Evolutionary conservation across 495 filamentous ascomycete genomes (phyloP).

Genomic region (Jackrogersella minutella): DNA sequence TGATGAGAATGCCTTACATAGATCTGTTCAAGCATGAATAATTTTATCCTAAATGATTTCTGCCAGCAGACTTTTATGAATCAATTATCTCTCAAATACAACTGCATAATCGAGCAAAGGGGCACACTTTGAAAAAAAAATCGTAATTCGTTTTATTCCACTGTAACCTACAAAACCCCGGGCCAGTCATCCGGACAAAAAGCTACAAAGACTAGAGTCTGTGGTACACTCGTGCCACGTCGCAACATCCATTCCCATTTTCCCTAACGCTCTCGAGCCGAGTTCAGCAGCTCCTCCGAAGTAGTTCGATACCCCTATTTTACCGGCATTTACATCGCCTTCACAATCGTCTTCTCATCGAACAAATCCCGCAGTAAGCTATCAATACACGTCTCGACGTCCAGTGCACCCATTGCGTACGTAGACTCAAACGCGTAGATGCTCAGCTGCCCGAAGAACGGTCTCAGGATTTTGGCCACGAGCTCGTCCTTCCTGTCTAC

Average conservation of each 20-base stretch:
- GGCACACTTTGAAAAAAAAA: not conserved
- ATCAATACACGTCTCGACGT: slow-evolving; percentile 71
- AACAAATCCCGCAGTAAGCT: slow-evolving; percentile 82
- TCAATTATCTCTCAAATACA: not conserved
- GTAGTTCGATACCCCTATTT: not conserved
- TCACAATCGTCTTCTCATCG: slow-evolving; percentile 73
- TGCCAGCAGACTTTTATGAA: too few relatives aligned
- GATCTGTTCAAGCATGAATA: too few relatives aligned
- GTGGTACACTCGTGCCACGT: too few relatives aligned
- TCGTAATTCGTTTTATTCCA: not conserved
- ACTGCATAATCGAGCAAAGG: too few relatives aligned
- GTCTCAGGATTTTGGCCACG: slow-evolving; percentile 76
- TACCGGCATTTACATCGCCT: slow-evolving; percentile 50
- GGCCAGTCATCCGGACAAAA: too few relatives aligned
- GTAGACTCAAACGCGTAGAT: slow-evolving; percentile 92
- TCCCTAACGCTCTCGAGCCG: not conserved
- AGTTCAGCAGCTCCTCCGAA: not conserved
- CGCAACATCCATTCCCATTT: not conserved
- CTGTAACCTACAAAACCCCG: not conserved
- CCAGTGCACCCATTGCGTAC: slow-evolving; percentile 80
- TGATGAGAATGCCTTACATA: too few relatives aligned
- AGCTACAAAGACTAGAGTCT: too few relatives aligned
- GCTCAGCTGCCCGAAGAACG: slow-evolving; percentile 90
- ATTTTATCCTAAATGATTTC: too few relatives aligned
- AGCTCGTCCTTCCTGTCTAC: slow-evolving; percentile 72